Base-by-base conservation (phyloP, 2,329 filamentous ascomycete genomes). In the Penicillium brevicompactum region DNA sequence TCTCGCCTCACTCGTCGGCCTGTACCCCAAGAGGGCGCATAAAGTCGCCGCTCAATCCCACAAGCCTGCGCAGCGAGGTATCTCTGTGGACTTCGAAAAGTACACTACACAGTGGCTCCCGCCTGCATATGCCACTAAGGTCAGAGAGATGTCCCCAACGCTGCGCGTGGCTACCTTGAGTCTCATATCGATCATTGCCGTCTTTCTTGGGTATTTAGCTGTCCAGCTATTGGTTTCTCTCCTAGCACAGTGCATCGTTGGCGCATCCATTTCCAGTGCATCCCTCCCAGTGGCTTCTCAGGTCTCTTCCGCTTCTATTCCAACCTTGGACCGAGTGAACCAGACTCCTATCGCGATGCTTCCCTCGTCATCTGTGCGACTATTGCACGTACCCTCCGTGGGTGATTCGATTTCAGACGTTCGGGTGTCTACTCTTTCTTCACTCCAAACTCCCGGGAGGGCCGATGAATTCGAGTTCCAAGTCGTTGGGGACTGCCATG, bases 401-500 rank as follows among this genome's bases (percentile, higher is more conserved):
- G 48, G 52, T 48, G 55, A 59, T 16, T 61, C 69, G n/a, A 58
- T 64, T 7, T 53, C 68, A 8, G 65, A 68, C 21, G 55, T 69
- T 9, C 62, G 67, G 21, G 61, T 60, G 14, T 62, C 67, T 37
- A 60, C 61, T 14, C 63, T 63, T 22, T 63, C 64, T 32, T 58
- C 61, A 27, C 51, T 59, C 11, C 61, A 63, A 22, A 53, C 58
- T 22, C 51, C 56, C 11, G 70, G 67, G 18, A 68, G 73, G 14
- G 68, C 70, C 3, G 73, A 76, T 38, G 67, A 70, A 10, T 84
- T 83, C 63, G 78, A 82, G 55, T 72, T 84, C n/a, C 76, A 82
- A 56, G 74, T 79, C n/a, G 75, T 83, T 57, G 81, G 80, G 5
- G 78, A 83, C 56, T 77, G 77, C 46, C 80, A 84, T 61, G 78